Conservation (phyloP, 1,284 basidiomycete genomes). For the Trametes versicolor region DNA sequence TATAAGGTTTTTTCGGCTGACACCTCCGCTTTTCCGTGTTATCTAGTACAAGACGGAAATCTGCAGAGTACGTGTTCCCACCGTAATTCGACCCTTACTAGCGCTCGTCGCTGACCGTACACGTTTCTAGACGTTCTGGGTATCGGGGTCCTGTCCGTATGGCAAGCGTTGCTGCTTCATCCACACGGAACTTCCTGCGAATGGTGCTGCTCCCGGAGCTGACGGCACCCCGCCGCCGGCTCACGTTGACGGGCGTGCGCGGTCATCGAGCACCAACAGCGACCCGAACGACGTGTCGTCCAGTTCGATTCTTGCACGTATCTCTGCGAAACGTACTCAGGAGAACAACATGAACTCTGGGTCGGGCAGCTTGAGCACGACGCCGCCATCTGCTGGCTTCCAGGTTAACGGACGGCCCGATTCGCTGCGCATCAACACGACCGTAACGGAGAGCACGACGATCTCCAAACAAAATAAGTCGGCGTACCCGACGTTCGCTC, state of each 20-base stretch:
- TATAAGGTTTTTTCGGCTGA: conserved; percentile 18
- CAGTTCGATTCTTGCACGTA: conserved; percentile 74
- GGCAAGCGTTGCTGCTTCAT: conserved; percentile 93
- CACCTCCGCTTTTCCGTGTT: conserved; percentile 18
- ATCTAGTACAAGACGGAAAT: conserved; percentile 90
- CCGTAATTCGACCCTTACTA: conserved; percentile 16
- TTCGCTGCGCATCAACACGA: conserved; percentile 76
- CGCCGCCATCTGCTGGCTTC: conserved; percentile 52
- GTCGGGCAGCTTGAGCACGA: conserved; percentile 55
- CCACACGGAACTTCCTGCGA: conserved; percentile 81
- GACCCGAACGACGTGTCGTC: conserved; percentile 77
- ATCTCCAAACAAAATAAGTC: conserved; percentile 81
- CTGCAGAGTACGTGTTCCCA: conserved; percentile 71
- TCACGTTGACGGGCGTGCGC: conserved; percentile 65
- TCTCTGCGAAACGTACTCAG: conserved; percentile 71
- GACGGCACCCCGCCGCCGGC: conserved; percentile 60
- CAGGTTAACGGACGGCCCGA: conserved; percentile 61
- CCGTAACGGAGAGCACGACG: conserved; percentile 65
- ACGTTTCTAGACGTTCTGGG: conserved; percentile 81
- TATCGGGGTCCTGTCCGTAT: conserved; percentile 90
- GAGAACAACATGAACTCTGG: conserved; percentile 52
- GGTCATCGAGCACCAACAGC: conserved; percentile 77
- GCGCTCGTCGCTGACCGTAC: conserved; percentile 28
- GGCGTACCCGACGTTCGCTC: conserved; percentile 79
- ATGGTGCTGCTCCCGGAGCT: conserved; percentile 60